phyloP scores from a whole-genome alignment of 2,329 filamentous ascomycete species.

The Diaporthe citrichinensis region DNA sequence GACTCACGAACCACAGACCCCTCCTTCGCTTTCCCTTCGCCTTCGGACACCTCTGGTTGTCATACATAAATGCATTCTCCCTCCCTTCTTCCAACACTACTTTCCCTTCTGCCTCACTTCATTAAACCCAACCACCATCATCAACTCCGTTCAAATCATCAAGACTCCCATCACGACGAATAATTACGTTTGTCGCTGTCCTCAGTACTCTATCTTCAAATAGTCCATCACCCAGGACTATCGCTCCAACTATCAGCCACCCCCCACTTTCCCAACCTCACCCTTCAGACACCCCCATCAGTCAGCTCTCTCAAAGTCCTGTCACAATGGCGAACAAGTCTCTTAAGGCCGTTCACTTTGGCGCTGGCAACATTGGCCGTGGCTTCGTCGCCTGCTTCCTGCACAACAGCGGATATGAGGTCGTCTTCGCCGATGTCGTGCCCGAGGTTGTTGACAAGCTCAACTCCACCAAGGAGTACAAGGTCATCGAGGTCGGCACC shows the following conservation, averaged over 20 bases:
- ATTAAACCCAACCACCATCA: conserved; percentile 7
- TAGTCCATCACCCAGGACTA: background rate
- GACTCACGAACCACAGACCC: conserved; percentile 40
- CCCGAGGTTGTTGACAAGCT: conserved; percentile 85
- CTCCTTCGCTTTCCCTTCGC: conserved; percentile 24
- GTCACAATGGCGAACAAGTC: conserved; percentile 62
- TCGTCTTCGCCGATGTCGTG: conserved; percentile 96
- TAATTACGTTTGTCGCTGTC: background rate
- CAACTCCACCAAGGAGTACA: conserved; percentile 83
- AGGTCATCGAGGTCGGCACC: conserved; percentile 91
- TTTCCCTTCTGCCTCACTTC: background rate
- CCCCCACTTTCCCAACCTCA: background rate
- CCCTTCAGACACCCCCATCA: background rate
- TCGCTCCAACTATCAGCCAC: background rate
- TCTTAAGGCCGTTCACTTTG: conserved; percentile 85
- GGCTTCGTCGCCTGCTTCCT: conserved; percentile 93
- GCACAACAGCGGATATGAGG: conserved; percentile 94
- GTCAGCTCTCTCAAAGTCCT: background rate
- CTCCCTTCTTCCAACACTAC: conserved; percentile 1
- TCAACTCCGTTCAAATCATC: background rate
- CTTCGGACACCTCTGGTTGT: conserved; percentile 18
- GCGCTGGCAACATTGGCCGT: conserved; percentile 88
- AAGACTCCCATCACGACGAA: background rate
- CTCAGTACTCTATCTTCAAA: background rate
- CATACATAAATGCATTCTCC: conserved; percentile 38